Conservation (phyloP, 768 basidiomycete genomes). For the Phylloporus sp. region DNA sequence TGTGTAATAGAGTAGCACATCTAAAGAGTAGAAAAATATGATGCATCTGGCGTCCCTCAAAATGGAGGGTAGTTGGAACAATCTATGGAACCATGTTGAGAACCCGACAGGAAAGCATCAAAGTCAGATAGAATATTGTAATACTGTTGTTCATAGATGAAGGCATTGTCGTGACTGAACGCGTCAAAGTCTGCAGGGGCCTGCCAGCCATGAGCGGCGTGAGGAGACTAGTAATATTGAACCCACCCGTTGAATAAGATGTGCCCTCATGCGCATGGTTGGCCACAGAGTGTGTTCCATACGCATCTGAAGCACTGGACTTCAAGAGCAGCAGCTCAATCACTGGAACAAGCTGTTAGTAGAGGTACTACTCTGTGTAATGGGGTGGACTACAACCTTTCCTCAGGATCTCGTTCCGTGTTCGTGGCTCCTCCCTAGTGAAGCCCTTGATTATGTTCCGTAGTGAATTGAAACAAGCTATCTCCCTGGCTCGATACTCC, state of each 20-base stretch:
- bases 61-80: too few relatives aligned
- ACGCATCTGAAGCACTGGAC: neutral
- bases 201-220: neutral
- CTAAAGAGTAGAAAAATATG: too few relatives aligned
- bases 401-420: slow-evolving; percentile 17
- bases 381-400: slow-evolving; percentile 9
- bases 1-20: too few relatives aligned
- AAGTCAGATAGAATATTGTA: neutral
- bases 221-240: neutral
- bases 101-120: neutral
- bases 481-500: slow-evolving; percentile 24
- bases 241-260: neutral
- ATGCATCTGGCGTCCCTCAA: too few relatives aligned
- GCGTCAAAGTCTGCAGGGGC: neutral
- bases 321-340: slow-evolving; percentile 6
- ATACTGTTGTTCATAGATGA: neutral
- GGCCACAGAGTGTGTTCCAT: neutral
- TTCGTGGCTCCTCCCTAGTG: slow-evolving; percentile 10
- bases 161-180: neutral
- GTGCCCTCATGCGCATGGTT: neutral
- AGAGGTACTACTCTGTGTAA: too few relatives aligned
- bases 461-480: slow-evolving; percentile 15
- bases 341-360: slow-evolving; percentile 1
- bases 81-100: neutral
- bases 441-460: slow-evolving; percentile 11